Conservation (phyloP, 345 rosid species). For the Rhizophora apiculata region DNA sequence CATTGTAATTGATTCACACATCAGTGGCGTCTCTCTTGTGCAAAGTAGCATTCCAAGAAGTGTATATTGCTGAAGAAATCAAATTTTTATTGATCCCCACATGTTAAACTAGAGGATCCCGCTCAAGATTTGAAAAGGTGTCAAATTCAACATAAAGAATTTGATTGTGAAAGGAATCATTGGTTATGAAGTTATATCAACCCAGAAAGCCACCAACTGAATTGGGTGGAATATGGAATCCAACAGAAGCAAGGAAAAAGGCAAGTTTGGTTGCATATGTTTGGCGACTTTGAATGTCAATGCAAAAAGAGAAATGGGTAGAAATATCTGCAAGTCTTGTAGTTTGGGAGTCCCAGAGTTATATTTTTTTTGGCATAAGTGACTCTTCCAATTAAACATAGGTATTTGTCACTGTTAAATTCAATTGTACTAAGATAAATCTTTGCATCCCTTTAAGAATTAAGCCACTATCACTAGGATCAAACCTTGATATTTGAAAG, state of each 20-base stretch:
- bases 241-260: conserved; percentile 42
- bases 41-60: conserved; percentile 38
- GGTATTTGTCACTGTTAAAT: conserved; percentile 20
- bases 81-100: conserved; percentile 47
- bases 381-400: conserved; percentile 34
- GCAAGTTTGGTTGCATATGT: conserved; percentile 22
- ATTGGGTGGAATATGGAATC: conserved; percentile 40
- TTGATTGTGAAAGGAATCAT: conserved; percentile 17
- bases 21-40: conserved; percentile 34
- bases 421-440: conserved; percentile 28
- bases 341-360: conserved; percentile 31
- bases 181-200: conserved; percentile 26
- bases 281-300: background rate
- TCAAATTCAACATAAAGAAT: conserved; percentile 36
- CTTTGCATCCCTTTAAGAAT: conserved; percentile 37
- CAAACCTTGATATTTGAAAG: conserved; percentile 28
- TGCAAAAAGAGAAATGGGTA: conserved; percentile 33
- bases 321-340: conserved; percentile 30
- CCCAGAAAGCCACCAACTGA: conserved; percentile 44
- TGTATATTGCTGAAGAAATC: conserved; percentile 22
- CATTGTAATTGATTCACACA: conserved; percentile 33
- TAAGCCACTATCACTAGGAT: conserved; percentile 4
- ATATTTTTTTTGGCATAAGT: conserved; percentile 23
- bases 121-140: conserved; percentile 16
- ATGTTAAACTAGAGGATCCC: conserved; percentile 38